Conservation (phyloP, 371 early-diverging fungal species). For the Mortierella sp. region DNA sequence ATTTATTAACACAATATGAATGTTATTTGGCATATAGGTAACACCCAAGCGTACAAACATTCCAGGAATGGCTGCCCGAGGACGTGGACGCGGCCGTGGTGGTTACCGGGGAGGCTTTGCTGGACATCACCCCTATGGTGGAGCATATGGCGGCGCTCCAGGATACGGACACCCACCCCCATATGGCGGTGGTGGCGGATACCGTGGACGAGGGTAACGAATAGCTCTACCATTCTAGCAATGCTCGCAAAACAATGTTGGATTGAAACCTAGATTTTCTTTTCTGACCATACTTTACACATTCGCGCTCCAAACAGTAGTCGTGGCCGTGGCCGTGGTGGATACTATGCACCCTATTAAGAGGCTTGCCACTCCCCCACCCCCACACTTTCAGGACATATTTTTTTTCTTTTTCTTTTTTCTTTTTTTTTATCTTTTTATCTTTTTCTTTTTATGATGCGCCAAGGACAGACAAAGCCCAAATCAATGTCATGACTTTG, state of each 20-base stretch:
- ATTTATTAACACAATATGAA: background rate
- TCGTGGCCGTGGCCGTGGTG: slow-evolving; percentile 68
- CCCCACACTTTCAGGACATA: slow-evolving; percentile 39
- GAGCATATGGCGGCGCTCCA: slow-evolving; percentile 20
- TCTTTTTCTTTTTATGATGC: background rate
- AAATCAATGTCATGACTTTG: too few species aligned
- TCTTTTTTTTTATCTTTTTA: background rate
- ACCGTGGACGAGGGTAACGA: slow-evolving; percentile 25
- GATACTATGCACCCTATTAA: slow-evolving; percentile 71
- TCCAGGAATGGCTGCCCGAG: slow-evolving; percentile 83
- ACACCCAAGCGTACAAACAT: slow-evolving; percentile 96
- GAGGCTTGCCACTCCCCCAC: slow-evolving; percentile 57
- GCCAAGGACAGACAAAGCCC: too few species aligned
- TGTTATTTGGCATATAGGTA: slow-evolving; percentile 57
- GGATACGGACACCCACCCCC: slow-evolving; percentile 20
- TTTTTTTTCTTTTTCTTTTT: slow-evolving; percentile 7
- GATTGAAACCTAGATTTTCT: background rate
- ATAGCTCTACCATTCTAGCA: background rate
- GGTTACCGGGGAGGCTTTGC: slow-evolving; percentile 74
- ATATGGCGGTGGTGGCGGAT: slow-evolving; percentile 17
- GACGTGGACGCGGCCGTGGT: slow-evolving; percentile 77
- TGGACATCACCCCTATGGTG: slow-evolving; percentile 26
- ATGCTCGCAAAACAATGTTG: background rate
- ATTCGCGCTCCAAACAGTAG: slow-evolving; percentile 5
- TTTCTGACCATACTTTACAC: background rate